Base-by-base conservation (phyloP, 1,139 yeast species). In the Taphrina confusa region DNA sequence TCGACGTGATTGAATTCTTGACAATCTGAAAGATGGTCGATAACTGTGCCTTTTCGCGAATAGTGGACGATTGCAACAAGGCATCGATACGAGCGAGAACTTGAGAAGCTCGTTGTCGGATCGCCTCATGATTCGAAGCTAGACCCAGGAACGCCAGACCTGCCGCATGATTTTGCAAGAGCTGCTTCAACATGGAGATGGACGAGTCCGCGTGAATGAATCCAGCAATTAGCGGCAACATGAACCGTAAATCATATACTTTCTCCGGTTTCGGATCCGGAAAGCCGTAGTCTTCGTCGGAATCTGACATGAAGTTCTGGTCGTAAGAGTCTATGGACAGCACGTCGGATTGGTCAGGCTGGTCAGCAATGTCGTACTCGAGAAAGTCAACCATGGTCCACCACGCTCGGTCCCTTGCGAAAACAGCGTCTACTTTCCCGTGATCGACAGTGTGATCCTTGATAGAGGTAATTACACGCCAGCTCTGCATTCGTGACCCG, bases 241-340 rank as follows among this genome's bases (percentile, higher is more conserved):
- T 36, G 34, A 57, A 63, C n/a, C 52, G 55, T 4, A 66, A 61
- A 31, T 65, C 65, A 36, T 65, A 65, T 6, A 63, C 47, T 27
- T 18, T 30, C 8, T 16, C 34, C 36, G 37, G 9, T 4, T n/a
- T 14, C 37, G 36, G 51, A 23, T 9, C 2, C 4, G 16, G 8
- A 11, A 4, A 12, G 9, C 16, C 46, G 14, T 6, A 30, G 31
- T 39, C 57, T 37, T 37, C 42, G 25, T 18, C 25, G 42, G 9
- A 8, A 28, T 14, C 25, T n/a, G n/a, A n/a, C n/a, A n/a, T n/a
- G n/a, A n/a, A n/a, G n/a, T n/a, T n/a, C n/a, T n/a, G n/a, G n/a
- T n/a, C n/a, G n/a, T n/a, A n/a, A 4, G n/a, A 9, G 8, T 6
- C 25, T 11, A 16, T 18, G 5, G 14, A 5, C 22, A 9, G 18